Evolutionary conservation across 2,329 filamentous ascomycete genomes (phyloP).

Genomic region (Aspergillus novofumigatus): DNA sequence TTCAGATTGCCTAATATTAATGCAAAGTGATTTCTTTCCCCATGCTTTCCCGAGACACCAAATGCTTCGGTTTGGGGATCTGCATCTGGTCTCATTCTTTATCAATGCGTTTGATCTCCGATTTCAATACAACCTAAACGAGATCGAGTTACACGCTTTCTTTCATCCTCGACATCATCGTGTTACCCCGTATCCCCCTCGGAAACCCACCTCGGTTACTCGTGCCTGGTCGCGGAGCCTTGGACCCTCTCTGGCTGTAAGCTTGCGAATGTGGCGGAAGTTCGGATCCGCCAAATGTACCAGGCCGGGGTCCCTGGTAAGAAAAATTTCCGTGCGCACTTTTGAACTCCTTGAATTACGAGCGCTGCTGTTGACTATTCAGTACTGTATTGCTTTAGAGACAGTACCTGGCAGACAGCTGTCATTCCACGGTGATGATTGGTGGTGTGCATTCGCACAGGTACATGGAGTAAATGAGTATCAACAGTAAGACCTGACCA

Average conservation of each 20-base stretch:
- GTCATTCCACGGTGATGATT: not conserved
- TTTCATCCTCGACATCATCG: not conserved
- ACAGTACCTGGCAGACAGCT: not conserved
- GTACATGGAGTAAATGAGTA: not conserved
- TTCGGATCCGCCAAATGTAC: not conserved
- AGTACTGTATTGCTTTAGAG: not conserved
- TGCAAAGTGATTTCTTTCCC: not conserved
- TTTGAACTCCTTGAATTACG: not conserved
- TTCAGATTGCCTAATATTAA: not conserved
- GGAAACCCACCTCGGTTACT: not conserved
- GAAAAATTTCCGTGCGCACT: not conserved
- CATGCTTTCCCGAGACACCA: not conserved
- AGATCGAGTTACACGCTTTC: not conserved
- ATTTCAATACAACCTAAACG: not conserved
- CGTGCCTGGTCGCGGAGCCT: not conserved
- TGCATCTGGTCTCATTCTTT: not conserved
- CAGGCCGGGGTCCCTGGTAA: not conserved
- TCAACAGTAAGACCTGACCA: not conserved
- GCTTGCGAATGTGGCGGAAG: not conserved
- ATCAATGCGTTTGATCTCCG: not conserved
- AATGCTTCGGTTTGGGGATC: not conserved
- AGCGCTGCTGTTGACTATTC: not conserved
- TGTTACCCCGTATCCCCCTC: not conserved
- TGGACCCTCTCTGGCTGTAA: not conserved
- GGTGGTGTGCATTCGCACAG: not conserved